Base-by-base conservation (phyloP, 2,329 filamentous ascomycete species). In the Aspergillus sp. region DNA sequence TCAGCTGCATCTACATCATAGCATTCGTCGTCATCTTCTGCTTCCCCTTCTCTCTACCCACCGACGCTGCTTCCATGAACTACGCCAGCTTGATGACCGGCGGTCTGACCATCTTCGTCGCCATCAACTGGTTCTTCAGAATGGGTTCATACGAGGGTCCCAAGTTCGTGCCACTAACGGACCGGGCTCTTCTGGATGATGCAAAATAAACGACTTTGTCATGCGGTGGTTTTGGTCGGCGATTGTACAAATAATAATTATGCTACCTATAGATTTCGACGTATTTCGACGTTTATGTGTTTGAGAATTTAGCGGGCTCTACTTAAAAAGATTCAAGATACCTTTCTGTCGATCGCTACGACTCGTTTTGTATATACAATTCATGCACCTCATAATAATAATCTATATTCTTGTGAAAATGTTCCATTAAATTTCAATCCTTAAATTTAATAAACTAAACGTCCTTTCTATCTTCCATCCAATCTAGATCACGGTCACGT, bases 11-110 rank as follows among this genome's bases (percentile, higher is more conserved):
- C 41, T 80, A 85, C 53, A 85, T 86, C 54, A 65, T 78, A 1
- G 72, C 83, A 19, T 86, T 86, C 62, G 76, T 83, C 53, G 73
- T 84, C n/a, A 80, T 86, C 57, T 86, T 83, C 71, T 85, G 82
- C 66, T 86, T 86, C 73, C 83, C 82, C 0, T 82, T 77, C 59
- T 67, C 72, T 1, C 62, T 82, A 50, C 78, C 80, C 11, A 76
- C 79, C 5, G 68, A 75, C 56, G 77, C 78, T 2, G 66, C 69
- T 33, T 75, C 70, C 3, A 84, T 85, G 82, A 85, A 84, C 63
- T 84, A 84, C 65, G 75, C 77, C 12, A 80, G 75, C 62, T 64
- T 84, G 45, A 80, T 84, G 61, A 80, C 79, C 2, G 81, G 80
- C 12, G 82, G 80, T 1, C 69, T 83, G 59, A 81, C 80, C 0